Evolutionary conservation across 768 basidiomycete species (phyloP).

Genomic region (Lenzites betulinus): DNA sequence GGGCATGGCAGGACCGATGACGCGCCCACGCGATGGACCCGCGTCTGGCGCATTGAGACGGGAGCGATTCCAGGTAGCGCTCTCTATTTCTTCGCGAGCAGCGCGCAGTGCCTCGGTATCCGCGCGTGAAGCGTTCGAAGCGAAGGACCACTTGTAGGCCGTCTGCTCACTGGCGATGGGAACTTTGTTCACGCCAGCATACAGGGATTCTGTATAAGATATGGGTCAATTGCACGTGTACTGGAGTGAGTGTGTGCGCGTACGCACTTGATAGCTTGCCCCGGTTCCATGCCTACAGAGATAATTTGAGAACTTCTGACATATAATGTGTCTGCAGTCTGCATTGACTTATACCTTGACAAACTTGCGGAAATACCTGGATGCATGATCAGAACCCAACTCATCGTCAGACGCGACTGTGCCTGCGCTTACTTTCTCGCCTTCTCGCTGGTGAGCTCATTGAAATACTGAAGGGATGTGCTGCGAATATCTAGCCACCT

Average conservation of each 20-base stretch:
- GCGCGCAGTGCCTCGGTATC: conserved; percentile 60
- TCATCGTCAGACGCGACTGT: conserved; percentile 4
- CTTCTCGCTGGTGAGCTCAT: conserved; percentile 80
- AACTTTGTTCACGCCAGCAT: conserved; percentile 61
- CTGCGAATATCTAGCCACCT: background rate
- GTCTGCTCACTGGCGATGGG: conserved; percentile 70
- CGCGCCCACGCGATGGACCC: conserved; percentile 39
- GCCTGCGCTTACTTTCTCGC: conserved; percentile 62
- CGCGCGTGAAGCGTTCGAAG: conserved; percentile 59
- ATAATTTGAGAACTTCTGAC: conserved; percentile 5
- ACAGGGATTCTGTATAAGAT: conserved; percentile 47
- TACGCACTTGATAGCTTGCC: conserved; percentile 67
- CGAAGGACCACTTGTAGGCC: conserved; percentile 87
- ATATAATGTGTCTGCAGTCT: conserved; percentile 1
- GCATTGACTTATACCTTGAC: conserved; percentile 57
- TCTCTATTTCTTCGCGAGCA: conserved; percentile 59
- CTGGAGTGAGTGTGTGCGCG: too few relatives aligned
- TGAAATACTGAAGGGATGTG: conserved; percentile 66
- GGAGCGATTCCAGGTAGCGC: conserved; percentile 41
- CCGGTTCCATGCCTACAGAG: conserved; percentile 72
- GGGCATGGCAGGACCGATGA: conserved; percentile 71
- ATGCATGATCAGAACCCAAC: conserved; percentile 34
- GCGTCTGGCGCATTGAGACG: conserved; percentile 9
- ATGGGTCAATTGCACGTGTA: background rate
- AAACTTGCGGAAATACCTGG: conserved; percentile 91